Evolutionary conservation across 768 basidiomycete genomes (phyloP), one percentile per base, ranked within the genome.

Genomic region (Tubosaeta sp.): DNA sequence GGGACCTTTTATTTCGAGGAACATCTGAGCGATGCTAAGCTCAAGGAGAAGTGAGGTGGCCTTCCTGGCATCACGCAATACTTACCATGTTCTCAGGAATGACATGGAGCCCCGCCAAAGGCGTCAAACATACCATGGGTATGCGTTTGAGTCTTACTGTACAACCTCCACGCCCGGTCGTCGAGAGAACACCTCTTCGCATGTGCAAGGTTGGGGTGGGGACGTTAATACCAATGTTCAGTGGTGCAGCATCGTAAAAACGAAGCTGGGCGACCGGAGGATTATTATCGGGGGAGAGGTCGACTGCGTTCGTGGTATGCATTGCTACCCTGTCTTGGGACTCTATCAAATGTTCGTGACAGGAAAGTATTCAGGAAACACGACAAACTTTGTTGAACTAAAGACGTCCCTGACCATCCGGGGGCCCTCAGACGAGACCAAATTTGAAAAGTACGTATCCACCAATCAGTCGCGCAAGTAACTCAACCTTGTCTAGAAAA

Each of bases 161-260:
- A 94, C 92, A 13, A 68, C 69, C 3, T 63, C 73, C 25, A 47
- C 54, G 22, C 67, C 67, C 8, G 61, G 64, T 1, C 51, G 36
- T 53, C 54, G 59, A 31, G 57, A 59, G 18, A 38, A 38, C 39
- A 48, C 42, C 16, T 54, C 66, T 13, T 64, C 68, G 13, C 66
- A 66, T 29, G 72, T 18, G 8, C 49, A 19, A 21, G 86, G 84
- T 2, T 91, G 86, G 87, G 79, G 88, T 47, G 84, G 85, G 1
- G 84, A 88, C 53, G 90, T 94, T 12, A 77, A 94, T 62, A 94
- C 90, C 11, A 92, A 92, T 58, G 78, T 88, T 0, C 90, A 94
- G 58, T 94, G 91, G 91, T 94, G 92, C 61, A 84, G 81, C 53
- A 84, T 95, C 46, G 87, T 92, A 40, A 89, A 90, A 67, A 91